phyloP scores from a whole-genome alignment of 106 monocot genomes.

The Apostasia ramifera region DNA sequence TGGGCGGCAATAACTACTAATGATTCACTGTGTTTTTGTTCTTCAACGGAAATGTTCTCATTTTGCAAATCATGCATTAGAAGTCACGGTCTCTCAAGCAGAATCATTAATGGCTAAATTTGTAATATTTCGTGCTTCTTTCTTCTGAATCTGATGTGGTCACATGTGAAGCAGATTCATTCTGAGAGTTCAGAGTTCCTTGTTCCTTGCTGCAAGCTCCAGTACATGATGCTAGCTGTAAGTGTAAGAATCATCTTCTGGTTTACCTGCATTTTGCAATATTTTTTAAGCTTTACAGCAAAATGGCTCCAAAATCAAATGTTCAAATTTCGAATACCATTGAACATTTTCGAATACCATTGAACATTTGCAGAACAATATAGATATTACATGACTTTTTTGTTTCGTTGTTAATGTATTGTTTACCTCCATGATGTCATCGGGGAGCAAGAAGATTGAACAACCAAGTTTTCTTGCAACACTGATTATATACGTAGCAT shows the following conservation, averaged over 20 bases:
- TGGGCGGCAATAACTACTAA: no score
- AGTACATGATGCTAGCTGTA: slow-evolving; percentile 88
- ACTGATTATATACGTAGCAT: slow-evolving; percentile 91
- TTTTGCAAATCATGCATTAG: not conserved
- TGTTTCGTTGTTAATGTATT: not conserved
- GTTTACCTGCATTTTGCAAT: slow-evolving; percentile 46
- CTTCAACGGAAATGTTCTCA: not conserved
- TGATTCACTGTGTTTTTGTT: not conserved
- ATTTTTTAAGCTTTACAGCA: no score
- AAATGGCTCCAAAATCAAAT: no score
- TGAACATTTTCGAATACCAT: not conserved
- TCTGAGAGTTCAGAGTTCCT: slow-evolving; percentile 15
- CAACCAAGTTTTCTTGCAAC: slow-evolving; percentile 88
- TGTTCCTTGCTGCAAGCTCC: slow-evolving; percentile 53
- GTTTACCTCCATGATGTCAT: slow-evolving; percentile 92
- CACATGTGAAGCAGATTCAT: slow-evolving; percentile 6
- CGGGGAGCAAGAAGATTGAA: slow-evolving; percentile 82
- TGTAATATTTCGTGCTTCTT: not conserved
- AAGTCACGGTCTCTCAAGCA: not conserved
- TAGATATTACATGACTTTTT: no score
- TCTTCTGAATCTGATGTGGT: slow-evolving; percentile 8
- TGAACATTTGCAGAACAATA: not conserved
- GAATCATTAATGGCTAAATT: not conserved
- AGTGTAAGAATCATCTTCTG: slow-evolving; percentile 85
- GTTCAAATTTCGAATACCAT: no score